phyloP scores from a whole-genome alignment of 2,329 filamentous ascomycete genomes.

The Coniella vitis region DNA sequence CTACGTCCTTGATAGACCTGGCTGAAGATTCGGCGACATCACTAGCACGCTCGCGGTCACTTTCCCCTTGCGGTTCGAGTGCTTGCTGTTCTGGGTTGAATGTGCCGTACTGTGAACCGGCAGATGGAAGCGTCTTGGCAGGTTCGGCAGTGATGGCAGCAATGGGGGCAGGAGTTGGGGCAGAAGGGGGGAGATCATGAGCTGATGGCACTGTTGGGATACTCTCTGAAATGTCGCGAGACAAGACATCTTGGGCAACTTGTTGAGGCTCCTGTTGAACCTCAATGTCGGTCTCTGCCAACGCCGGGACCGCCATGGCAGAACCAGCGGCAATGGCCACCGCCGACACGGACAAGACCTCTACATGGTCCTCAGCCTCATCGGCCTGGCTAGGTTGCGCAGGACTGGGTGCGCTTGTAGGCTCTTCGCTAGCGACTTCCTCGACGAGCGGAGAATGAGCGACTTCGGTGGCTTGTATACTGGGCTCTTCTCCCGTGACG shows the following conservation, averaged over 20 bases:
- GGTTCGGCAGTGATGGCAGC: conserved; percentile 16
- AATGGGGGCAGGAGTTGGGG: conserved; percentile 8
- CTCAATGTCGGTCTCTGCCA: background rate
- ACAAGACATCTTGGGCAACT: conserved; percentile 1
- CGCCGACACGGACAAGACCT: background rate
- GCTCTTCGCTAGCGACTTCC: background rate
- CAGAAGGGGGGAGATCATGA: conserved; percentile 14
- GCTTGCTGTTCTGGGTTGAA: conserved; percentile 15
- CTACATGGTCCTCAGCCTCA: background rate
- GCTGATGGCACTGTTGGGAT: conserved; percentile 15
- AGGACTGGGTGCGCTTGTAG: background rate
- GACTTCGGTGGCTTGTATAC: background rate
- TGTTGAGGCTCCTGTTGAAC: background rate
- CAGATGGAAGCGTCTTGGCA: conserved; percentile 11
- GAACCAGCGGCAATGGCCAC: conserved; percentile 4
- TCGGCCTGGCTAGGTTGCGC: background rate
- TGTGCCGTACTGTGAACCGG: conserved; percentile 17
- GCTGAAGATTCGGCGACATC: conserved; percentile 16
- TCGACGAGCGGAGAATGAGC: background rate
- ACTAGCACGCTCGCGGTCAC: conserved; percentile 13
- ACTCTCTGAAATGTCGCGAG: conserved; percentile 10
- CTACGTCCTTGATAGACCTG: conserved; percentile 14
- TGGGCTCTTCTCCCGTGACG: background rate
- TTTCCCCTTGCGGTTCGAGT: conserved; percentile 7
- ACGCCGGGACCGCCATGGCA: background rate